Evolutionary conservation across 1,284 basidiomycete species (phyloP), one percentile per base, ranked within the genome.

Genomic region (Coniferiporia weirii): DNA sequence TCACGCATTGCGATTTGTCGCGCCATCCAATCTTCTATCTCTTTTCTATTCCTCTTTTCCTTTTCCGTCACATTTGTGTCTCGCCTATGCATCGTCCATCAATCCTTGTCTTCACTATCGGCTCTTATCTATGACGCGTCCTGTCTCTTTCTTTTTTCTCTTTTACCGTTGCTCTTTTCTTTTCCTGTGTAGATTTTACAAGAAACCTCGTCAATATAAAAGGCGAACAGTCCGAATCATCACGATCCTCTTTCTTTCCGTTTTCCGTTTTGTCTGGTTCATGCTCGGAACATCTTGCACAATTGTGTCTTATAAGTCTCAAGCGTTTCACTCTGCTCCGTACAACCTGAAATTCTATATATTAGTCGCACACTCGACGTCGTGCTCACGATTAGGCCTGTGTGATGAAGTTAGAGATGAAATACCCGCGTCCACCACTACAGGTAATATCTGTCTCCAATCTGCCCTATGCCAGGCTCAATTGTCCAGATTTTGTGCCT

Each of bases 391-490:
- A 36, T 34, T 38, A 27, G n/a, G 22, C 13, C 7, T 32, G 13
- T n/a, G 13, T 13, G 48, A 34, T 32, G n/a, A 9, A 40, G 9
- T 7, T 15, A 4, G 15, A 40, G 38, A 15, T 12, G 15, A 40
- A 27, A 27, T 27, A 5, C 5, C 35, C 15, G 13, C 27, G 1
- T 46, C 1, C n/a, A 19, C 44, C 35, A 38, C 45, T 40, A 49
- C 4, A 56, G 63, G 65, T 79, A 79, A 67, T 79, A 79, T 40
- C 75, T 70, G 71, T 77, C 77, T 86, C 89, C 89, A 59, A 92
- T 90, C 61, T 91, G 87, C 1, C 89, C 89, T 81, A 92, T 87
- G 6, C 89, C 89, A 49, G 89, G 89, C 63, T 89, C 80, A 73
- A 90, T 82, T 12, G 87, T 76, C 88, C 89, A 92, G 17, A 84